Percentiles rank a stretch among this genome's conserved stretches.
These are phyloP conservation scores for Neurospora sp. DNA, from an alignment of 495 filamentous ascomycete genomes.

Conservation along the genomic window DNA sequence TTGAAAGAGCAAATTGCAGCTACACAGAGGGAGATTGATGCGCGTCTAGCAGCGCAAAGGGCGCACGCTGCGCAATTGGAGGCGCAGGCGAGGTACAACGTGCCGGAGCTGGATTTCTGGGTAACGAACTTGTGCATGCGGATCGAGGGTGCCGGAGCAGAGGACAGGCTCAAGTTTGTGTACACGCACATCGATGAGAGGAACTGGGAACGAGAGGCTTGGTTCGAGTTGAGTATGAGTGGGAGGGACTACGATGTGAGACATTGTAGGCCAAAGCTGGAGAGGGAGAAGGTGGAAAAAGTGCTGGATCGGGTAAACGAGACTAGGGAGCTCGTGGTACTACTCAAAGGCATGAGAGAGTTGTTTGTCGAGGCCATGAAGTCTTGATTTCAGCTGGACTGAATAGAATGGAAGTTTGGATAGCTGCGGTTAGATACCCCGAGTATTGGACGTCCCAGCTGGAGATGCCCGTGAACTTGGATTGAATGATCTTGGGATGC, in stretches of 20 bases:
- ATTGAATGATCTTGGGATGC: neutral
- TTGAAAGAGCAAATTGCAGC: conserved; percentile 70
- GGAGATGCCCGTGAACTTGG: neutral
- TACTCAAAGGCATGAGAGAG: conserved; percentile 88
- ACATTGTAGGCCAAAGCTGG: conserved; percentile 67
- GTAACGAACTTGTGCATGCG: conserved; percentile 76
- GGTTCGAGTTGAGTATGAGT: conserved; percentile 80
- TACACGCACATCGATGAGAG: conserved; percentile 81
- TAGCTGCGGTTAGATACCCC: neutral
- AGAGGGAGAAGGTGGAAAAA: conserved; percentile 58
- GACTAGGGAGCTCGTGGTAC: conserved; percentile 63
- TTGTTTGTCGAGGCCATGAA: conserved; percentile 59
- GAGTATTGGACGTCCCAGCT: neutral
- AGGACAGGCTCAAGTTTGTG: conserved; percentile 82
- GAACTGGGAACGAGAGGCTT: conserved; percentile 82
- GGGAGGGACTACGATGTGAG: conserved; percentile 75
- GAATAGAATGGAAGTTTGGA: neutral
- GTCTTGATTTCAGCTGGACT: conserved; percentile 15
- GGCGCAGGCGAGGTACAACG: conserved; percentile 71
- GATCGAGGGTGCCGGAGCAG: conserved; percentile 79
- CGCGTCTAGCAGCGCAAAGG: conserved; percentile 38
- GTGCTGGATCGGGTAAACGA: conserved; percentile 73
- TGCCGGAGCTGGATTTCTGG: conserved; percentile 93
- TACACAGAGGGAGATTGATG: conserved; percentile 57
- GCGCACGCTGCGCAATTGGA: conserved; percentile 53